These are phyloP conservation scores for Geosmithia putterillii DNA, from an alignment of 2,329 filamentous ascomycete genomes.

Conservation along the genomic window DNA sequence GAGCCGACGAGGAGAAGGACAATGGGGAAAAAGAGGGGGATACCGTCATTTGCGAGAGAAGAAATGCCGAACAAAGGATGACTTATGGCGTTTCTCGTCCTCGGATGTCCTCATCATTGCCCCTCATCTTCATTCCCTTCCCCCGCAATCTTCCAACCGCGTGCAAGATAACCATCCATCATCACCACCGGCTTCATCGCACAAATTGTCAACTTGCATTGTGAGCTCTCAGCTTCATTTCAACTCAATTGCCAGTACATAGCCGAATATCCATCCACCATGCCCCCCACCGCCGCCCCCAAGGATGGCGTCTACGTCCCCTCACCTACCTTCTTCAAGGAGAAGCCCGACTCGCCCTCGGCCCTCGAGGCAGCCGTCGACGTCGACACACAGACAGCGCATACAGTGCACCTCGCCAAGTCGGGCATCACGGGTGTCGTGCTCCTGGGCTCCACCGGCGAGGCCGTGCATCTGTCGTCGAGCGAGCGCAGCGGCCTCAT, in stretches of 20 bases:
- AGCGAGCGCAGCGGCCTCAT: conserved; percentile 43
- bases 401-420: conserved; percentile 46
- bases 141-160: too few species aligned
- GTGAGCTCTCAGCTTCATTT: too few species aligned
- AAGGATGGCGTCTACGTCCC: conserved; percentile 41
- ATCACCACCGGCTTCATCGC: too few species aligned
- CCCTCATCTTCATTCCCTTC: too few species aligned
- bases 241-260: background rate
- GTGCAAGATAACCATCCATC: too few species aligned
- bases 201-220: too few species aligned
- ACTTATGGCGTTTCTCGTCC: too few species aligned
- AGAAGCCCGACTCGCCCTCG: conserved; percentile 20
- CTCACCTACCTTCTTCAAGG: conserved; percentile 49
- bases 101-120: too few species aligned
- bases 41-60: too few species aligned
- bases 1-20: too few species aligned
- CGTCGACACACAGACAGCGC: conserved; percentile 40
- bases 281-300: background rate
- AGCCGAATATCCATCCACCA: background rate
- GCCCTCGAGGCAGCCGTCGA: conserved; percentile 39
- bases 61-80: too few species aligned
- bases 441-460: conserved; percentile 49
- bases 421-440: conserved; percentile 49
- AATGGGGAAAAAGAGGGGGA: too few species aligned
- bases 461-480: conserved; percentile 47